These are phyloP conservation scores for Colletotrichum agaves DNA, from an alignment of 2,329 filamentous ascomycete species.

Conservation along the genomic window DNA sequence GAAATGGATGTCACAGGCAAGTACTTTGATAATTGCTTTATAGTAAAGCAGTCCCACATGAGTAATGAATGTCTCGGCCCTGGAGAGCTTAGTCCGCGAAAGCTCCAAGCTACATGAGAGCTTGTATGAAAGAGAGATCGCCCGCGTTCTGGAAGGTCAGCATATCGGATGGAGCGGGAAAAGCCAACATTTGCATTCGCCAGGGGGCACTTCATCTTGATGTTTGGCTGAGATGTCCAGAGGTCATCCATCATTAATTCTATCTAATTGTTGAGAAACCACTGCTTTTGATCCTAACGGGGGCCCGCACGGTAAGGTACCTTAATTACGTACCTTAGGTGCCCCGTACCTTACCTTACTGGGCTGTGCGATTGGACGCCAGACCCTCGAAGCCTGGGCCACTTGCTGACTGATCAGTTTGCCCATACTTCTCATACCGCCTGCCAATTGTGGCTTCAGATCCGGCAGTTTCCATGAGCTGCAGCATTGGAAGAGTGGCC, in stretches of 20 bases:
- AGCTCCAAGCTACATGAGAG: background rate
- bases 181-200: background rate
- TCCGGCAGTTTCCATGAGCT: conserved; percentile 27
- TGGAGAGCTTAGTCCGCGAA: conserved; percentile 5
- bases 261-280: background rate
- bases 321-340: no score
- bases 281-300: background rate
- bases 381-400: background rate
- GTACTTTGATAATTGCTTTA: no score
- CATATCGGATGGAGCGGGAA: conserved; percentile 4
- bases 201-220: background rate
- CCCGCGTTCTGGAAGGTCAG: background rate
- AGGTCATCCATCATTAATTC: no score
- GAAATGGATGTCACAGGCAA: background rate
- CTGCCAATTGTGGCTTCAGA: background rate
- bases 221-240: background rate
- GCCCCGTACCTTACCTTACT: no score
- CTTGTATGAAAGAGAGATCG: background rate
- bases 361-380: background rate
- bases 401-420: conserved; percentile 16
- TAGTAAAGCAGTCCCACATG: conserved; percentile 1
- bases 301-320: no score
- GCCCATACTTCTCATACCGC: background rate
- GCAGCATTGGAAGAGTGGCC: conserved; percentile 19
- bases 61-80: conserved; percentile 30